phyloP scores from a whole-genome alignment of 2,329 filamentous ascomycete genomes.

The Catunica adiposa region DNA sequence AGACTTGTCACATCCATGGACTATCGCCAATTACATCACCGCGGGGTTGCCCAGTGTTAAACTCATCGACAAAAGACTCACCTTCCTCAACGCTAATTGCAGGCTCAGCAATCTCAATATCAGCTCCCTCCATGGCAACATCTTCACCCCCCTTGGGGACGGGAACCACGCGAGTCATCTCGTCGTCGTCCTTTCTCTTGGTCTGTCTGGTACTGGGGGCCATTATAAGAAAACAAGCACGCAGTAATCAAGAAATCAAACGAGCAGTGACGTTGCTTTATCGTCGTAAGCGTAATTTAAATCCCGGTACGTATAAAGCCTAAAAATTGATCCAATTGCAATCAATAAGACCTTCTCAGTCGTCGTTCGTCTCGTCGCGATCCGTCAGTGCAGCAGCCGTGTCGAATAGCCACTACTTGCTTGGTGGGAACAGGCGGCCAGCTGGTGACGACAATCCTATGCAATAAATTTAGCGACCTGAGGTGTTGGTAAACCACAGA shows the following conservation, averaged over 20 bases:
- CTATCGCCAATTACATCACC: not conserved
- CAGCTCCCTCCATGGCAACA: constrained; percentile 48
- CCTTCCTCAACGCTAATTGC: not conserved
- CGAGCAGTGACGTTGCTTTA: not conserved
- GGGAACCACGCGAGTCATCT: constrained; percentile 70
- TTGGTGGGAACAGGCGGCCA: constrained; percentile 8
- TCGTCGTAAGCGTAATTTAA: too few relatives aligned
- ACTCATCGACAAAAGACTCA: not conserved
- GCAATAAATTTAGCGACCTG: not conserved
- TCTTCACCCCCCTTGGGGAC: constrained; percentile 47
- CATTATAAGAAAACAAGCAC: constrained; percentile 3
- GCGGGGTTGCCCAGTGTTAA: not conserved
- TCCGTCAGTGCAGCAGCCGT: not conserved
- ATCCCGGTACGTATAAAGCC: not conserved
- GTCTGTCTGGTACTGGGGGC: constrained; percentile 11
- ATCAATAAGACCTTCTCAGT: not conserved
- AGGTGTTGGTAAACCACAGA: not conserved
- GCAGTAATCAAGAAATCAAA: not conserved
- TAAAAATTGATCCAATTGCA: not conserved
- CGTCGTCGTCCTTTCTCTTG: constrained; percentile 44
- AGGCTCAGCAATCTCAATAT: constrained; percentile 18
- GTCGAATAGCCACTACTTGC: not conserved
- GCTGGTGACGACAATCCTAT: constrained; percentile 10
- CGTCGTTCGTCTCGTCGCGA: not conserved
- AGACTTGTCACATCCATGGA: not conserved